Evolutionary conservation across 495 filamentous ascomycete genomes (phyloP).

Genomic region (Neurospora africana): DNA sequence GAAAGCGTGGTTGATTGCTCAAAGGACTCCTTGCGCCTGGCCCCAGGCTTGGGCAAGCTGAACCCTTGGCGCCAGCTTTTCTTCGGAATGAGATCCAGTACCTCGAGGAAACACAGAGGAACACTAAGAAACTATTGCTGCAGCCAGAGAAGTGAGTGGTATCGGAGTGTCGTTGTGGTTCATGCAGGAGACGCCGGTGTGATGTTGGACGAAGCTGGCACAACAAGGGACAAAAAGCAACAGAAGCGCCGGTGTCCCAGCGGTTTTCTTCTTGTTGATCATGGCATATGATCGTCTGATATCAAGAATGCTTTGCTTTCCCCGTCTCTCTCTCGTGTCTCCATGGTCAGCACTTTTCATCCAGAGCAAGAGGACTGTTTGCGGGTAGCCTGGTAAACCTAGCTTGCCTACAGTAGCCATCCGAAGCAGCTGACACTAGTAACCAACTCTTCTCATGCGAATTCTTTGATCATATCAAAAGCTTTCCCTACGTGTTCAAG

Average conservation of each 20-base stretch:
- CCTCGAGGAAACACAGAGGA: background rate
- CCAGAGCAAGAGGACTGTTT: background rate
- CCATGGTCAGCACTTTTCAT: background rate
- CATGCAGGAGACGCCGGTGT: background rate
- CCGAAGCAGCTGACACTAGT: background rate
- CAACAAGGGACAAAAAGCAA: background rate
- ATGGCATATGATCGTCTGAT: background rate
- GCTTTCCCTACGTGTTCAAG: background rate
- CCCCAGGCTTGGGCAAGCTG: background rate
- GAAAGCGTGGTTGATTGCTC: conserved; percentile 5
- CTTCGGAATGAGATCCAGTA: background rate
- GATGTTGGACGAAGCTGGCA: background rate
- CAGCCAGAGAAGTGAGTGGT: background rate
- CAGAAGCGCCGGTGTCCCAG: background rate
- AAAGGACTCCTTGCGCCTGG: background rate
- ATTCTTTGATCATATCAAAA: background rate
- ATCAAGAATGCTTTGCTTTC: background rate
- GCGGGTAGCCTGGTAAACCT: background rate
- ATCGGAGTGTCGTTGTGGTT: background rate
- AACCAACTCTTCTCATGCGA: background rate
- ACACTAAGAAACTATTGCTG: background rate
- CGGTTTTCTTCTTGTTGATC: background rate
- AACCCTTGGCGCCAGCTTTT: background rate
- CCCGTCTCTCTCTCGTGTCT: background rate
- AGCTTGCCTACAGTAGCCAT: background rate